phyloP scores from a whole-genome alignment of 2,329 filamentous ascomycete species.

The Sclerotinia trifoliorum region DNA sequence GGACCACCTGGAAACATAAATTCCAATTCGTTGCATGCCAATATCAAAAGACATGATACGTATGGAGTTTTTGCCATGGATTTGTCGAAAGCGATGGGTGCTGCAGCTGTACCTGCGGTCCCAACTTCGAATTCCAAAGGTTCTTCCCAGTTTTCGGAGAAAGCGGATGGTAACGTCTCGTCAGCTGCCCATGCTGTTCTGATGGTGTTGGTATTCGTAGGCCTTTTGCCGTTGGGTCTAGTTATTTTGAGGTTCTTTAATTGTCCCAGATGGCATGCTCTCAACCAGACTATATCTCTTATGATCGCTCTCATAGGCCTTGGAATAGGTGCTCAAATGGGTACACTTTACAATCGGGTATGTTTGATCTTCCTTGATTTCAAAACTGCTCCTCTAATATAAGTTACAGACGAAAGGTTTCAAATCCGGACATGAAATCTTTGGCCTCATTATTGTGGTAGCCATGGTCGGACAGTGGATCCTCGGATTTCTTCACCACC shows the following conservation, averaged over 20 bases:
- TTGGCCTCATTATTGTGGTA: slow-evolving; percentile 55
- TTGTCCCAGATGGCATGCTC: slow-evolving; percentile 54
- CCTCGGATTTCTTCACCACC: slow-evolving; percentile 57
- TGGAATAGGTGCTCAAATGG: slow-evolving; percentile 50
- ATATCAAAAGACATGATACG: slow-evolving; percentile 52
- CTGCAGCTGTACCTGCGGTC: slow-evolving; percentile 45
- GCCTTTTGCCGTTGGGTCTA: slow-evolving; percentile 56
- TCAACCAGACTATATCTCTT: slow-evolving; percentile 52
- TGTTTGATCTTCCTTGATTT: slow-evolving; percentile 34
- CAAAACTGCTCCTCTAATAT: slow-evolving; percentile 4
- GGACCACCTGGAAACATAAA: slow-evolving; percentile 49
- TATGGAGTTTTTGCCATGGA: slow-evolving; percentile 58
- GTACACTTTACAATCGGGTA: slow-evolving; percentile 56
- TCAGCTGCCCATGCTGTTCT: slow-evolving; percentile 42
- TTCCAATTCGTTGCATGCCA: slow-evolving; percentile 46
- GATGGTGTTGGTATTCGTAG: slow-evolving; percentile 57
- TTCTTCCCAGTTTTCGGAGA: slow-evolving; percentile 45
- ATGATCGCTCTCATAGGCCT: slow-evolving; percentile 51
- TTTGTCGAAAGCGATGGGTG: slow-evolving; percentile 51
- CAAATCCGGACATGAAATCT: slow-evolving; percentile 55
- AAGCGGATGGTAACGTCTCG: slow-evolving; percentile 36
- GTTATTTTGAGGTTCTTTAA: slow-evolving; percentile 52
- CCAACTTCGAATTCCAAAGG: slow-evolving; percentile 28
- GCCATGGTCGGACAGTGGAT: slow-evolving; percentile 53
- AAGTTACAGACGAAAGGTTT: slow-evolving; percentile 50